These are phyloP conservation scores for Mimosa pudica DNA, from an alignment of 306 rosid species.

Conservation along the genomic window DNA sequence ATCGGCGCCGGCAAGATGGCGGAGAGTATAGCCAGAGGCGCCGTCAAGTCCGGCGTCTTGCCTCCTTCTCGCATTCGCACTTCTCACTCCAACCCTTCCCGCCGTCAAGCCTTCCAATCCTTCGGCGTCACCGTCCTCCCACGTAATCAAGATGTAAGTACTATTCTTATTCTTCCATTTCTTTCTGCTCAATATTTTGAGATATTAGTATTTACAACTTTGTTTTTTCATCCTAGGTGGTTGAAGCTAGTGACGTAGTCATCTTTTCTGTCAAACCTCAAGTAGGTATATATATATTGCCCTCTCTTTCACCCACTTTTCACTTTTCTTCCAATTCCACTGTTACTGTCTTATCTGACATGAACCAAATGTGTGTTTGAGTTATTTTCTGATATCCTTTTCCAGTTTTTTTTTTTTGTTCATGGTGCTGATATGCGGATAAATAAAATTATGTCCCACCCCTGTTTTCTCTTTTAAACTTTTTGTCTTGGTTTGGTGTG, in stretches of 20 bases:
- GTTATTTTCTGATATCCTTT: neutral
- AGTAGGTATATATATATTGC: conserved; percentile 67
- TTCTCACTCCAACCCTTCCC: conserved; percentile 57
- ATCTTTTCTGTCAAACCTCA: conserved; percentile 94
- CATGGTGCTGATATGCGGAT: neutral
- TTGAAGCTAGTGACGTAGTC: conserved; percentile 75
- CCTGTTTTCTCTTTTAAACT: neutral
- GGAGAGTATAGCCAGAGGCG: conserved; percentile 83
- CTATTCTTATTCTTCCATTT: neutral
- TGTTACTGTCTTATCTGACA: neutral
- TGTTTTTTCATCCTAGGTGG: conserved; percentile 51
- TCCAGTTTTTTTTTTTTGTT: neutral
- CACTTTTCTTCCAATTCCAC: neutral
- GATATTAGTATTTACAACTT: no score
- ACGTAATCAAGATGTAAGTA: conserved; percentile 53
- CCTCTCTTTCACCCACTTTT: neutral
- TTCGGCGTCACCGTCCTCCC: conserved; percentile 52
- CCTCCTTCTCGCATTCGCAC: conserved; percentile 76
- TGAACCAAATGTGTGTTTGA: neutral
- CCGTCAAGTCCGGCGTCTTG: conserved; percentile 66
- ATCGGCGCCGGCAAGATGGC: conserved; percentile 99
- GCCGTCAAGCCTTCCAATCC: conserved; percentile 56
- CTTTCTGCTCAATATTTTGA: neutral
- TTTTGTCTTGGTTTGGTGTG: neutral
- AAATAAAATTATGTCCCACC: neutral